A percentile compares a stretch with the other conserved stretches of the same genome.
These are phyloP conservation scores for Backusella morwellensis DNA, from an alignment of 192 early-diverging fungal genomes.

Conservation along the genomic window DNA sequence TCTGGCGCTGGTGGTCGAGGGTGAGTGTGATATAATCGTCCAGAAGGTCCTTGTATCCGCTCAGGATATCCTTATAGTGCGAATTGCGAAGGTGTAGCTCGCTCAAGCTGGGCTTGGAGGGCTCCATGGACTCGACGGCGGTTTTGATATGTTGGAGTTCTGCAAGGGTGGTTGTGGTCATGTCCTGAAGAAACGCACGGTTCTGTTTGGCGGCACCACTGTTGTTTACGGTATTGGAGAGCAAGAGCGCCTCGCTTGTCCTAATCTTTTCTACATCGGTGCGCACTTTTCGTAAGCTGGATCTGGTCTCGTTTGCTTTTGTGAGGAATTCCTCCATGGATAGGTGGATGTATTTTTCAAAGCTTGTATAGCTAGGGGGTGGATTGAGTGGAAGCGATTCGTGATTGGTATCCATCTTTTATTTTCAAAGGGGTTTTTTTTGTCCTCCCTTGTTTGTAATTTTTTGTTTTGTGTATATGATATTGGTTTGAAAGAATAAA, in stretches of 20 bases:
- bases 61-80: background rate
- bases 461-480: background rate
- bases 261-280: background rate
- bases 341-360: background rate
- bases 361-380: background rate
- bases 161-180: background rate
- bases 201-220: background rate
- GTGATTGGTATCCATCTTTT: background rate
- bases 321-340: background rate
- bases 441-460: background rate
- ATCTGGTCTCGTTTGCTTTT: background rate
- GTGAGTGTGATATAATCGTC: background rate
- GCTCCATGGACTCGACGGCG: background rate
- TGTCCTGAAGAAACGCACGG: background rate
- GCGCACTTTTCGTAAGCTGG: background rate
- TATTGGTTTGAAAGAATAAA: background rate
- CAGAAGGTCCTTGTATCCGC: background rate
- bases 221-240: background rate
- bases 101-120: background rate
- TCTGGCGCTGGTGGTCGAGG: background rate
- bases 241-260: background rate
- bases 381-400: background rate
- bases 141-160: background rate
- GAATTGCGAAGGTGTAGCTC: background rate
- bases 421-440: background rate